Conservation (phyloP, 352 stramenopile species). For the Phytophthora niederhauseri region DNA sequence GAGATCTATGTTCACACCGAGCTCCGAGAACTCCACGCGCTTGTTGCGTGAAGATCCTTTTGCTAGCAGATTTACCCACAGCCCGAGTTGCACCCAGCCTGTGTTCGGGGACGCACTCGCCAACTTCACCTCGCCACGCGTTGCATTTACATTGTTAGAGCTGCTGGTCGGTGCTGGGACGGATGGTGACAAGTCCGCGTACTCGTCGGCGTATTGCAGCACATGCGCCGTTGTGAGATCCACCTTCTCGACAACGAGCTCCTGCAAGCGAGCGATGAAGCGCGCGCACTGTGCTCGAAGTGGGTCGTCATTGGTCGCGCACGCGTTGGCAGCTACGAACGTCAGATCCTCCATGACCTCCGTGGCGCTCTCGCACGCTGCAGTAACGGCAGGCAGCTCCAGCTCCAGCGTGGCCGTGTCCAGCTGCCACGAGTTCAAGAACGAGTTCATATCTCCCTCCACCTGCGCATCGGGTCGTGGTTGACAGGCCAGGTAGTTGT, state of each 20-base stretch:
- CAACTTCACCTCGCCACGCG: slow-evolving; percentile 71
- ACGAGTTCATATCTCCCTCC: slow-evolving; percentile 84
- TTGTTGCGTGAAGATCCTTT: slow-evolving; percentile 81
- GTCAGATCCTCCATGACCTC: slow-evolving; percentile 68
- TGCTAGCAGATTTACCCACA: slow-evolving; percentile 79
- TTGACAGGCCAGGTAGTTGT: slow-evolving; percentile 80
- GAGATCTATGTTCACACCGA: slow-evolving; percentile 72
- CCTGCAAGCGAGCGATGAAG: slow-evolving; percentile 60
- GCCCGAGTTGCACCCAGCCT: slow-evolving; percentile 55
- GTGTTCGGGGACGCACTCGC: slow-evolving; percentile 46
- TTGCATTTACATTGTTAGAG: slow-evolving; percentile 31
- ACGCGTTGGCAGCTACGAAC: slow-evolving; percentile 59
- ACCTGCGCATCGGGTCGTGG: slow-evolving; percentile 66
- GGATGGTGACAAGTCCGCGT: slow-evolving; percentile 50
- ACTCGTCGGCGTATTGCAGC: slow-evolving; percentile 79
- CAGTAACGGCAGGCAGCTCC: slow-evolving; percentile 42
- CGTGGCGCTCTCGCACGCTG: slow-evolving; percentile 57
- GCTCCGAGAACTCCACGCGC: slow-evolving; percentile 72
- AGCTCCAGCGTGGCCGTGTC: slow-evolving; percentile 55
- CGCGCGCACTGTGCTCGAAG: slow-evolving; percentile 44
- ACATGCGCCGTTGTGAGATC: slow-evolving; percentile 68
- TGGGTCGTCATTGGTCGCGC: slow-evolving; percentile 55
- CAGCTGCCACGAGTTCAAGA: slow-evolving; percentile 78
- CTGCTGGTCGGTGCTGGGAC: slow-evolving; percentile 8
- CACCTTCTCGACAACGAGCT: slow-evolving; percentile 68